Conservation (phyloP, 371 early-diverging fungal genomes). For the Rhizopus delemar region DNA sequence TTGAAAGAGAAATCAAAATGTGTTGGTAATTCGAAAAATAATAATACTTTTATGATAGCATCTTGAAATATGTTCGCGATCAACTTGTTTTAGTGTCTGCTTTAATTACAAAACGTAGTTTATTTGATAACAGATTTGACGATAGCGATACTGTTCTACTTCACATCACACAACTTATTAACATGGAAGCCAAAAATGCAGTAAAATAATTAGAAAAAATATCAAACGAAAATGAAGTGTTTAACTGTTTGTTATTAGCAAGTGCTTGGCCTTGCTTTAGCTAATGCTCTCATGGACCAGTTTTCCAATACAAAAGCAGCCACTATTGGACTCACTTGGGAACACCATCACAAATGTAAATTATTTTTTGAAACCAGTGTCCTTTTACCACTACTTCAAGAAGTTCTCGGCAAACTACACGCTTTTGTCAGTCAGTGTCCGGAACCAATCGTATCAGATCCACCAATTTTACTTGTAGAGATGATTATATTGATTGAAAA, state of each 20-base stretch:
- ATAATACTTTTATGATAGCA: conserved; percentile 18
- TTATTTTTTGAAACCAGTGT: conserved; percentile 62
- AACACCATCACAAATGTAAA: conserved; percentile 69
- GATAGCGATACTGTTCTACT: conserved; percentile 58
- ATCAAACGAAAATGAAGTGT: neutral
- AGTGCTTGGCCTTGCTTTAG: conserved; percentile 55
- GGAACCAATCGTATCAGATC: conserved; percentile 10
- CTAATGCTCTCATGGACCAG: conserved; percentile 64
- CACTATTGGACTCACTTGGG: conserved; percentile 64
- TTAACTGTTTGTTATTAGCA: conserved; percentile 23
- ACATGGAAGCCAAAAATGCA: conserved; percentile 44
- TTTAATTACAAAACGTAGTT: conserved; percentile 67
- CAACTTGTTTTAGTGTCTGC: conserved; percentile 52
- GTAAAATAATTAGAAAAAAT: conserved; percentile 22
- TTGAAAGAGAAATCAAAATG: neutral
- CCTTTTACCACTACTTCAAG: conserved; percentile 36
- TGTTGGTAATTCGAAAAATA: neutral
- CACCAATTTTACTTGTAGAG: conserved; percentile 36
- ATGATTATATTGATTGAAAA: conserved; percentile 57
- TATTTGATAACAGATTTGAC: conserved; percentile 56
- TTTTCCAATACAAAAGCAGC: conserved; percentile 66
- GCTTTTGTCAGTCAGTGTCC: conserved; percentile 23
- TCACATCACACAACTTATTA: conserved; percentile 54
- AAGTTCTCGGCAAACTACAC: conserved; percentile 37
- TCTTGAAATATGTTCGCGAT: conserved; percentile 51